Conservation (phyloP, 2,329 filamentous ascomycete species). For the Trichoderma aggressivum region DNA sequence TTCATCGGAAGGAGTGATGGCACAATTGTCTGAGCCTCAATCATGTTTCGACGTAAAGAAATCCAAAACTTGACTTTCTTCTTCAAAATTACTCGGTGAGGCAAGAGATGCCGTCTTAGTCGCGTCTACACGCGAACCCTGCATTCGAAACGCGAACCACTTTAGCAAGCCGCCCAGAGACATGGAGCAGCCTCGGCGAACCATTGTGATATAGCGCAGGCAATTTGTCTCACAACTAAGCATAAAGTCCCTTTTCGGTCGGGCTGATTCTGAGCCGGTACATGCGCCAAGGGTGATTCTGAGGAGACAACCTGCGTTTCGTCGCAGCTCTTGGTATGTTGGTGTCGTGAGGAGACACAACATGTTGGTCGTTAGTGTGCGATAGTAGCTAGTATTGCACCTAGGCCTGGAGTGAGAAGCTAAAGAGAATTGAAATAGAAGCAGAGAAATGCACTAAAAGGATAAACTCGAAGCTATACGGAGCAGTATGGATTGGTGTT, state of each 20-base stretch:
- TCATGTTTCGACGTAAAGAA: neutral
- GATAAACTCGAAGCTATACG: neutral
- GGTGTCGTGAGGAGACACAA: neutral
- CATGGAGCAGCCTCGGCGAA: neutral
- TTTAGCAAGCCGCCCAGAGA: neutral
- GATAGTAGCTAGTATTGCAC: neutral
- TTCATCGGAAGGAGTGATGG: neutral
- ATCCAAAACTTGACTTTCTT: neutral
- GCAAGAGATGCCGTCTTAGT: neutral
- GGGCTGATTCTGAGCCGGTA: neutral
- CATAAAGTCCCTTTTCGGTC: neutral
- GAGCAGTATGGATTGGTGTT: neutral
- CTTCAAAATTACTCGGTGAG: neutral
- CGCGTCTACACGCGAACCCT: neutral
- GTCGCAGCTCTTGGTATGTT: neutral
- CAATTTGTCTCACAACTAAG: neutral
- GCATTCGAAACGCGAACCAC: constrained; percentile 5
- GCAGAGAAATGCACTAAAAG: neutral
- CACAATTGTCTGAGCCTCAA: neutral
- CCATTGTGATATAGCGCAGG: neutral
- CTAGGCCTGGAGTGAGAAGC: neutral
- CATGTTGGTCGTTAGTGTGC: neutral
- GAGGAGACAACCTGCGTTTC: neutral
- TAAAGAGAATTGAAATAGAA: neutral
- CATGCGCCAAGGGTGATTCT: neutral